Evolutionary conservation across 805 yeast genomes (phyloP).

Genomic region (Candida ovalis): DNA sequence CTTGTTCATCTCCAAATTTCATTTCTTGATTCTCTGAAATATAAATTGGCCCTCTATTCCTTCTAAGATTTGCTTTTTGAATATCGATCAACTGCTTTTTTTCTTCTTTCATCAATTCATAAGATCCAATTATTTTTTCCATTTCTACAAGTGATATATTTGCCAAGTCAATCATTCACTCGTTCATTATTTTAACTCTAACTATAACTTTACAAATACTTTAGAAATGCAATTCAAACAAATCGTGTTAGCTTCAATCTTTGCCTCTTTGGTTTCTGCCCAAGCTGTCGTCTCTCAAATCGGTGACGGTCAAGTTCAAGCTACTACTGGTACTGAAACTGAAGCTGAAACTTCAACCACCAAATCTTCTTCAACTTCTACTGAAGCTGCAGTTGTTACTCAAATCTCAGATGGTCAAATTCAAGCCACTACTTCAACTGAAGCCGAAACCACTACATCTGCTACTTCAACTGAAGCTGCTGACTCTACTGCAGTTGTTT

Average conservation of each 20-base stretch:
- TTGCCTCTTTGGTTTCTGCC: constrained; percentile 15
- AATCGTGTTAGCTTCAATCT: constrained; percentile 15
- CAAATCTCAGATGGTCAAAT: constrained; percentile 21
- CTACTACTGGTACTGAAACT: constrained; percentile 3
- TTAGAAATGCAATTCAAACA: constrained; percentile 22
- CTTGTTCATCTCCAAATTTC: not conserved
- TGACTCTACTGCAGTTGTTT: not conserved
- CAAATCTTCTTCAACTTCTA: constrained; percentile 8
- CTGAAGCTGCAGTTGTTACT: constrained; percentile 10
- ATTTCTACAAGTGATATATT: not conserved
- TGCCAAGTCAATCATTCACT: not conserved
- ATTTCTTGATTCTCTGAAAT: not conserved
- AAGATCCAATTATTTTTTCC: not conserved
- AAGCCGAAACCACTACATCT: constrained; percentile 6
- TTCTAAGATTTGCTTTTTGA: not conserved
- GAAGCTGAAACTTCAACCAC: too few relatives aligned
- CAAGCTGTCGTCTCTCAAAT: constrained; percentile 18
- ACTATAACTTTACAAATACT: not conserved
- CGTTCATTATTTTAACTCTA: not conserved
- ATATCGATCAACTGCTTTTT: not conserved
- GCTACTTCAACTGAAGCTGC: constrained; percentile 4
- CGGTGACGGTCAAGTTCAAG: constrained; percentile 25
- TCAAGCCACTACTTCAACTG: constrained; percentile 11
- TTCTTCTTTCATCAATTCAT: not conserved
- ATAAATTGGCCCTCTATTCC: not conserved